Conservation (phyloP, 148 eudicot species). For the Camellia lanceoleosa region DNA sequence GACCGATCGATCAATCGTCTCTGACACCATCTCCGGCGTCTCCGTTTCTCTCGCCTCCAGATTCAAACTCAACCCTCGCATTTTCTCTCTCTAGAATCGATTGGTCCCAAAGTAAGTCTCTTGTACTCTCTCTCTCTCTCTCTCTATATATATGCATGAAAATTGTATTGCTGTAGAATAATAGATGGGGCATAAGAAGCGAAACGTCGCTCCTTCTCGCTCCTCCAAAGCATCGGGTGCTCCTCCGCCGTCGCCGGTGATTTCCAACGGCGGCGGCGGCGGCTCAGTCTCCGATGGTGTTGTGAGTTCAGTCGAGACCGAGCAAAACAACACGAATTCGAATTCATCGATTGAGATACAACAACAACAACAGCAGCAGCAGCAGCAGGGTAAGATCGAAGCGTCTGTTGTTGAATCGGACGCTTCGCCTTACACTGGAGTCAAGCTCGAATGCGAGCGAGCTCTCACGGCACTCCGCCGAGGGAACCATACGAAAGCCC, state of each 20-base stretch:
- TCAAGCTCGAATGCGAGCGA: constrained; percentile 69
- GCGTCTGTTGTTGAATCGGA: constrained; percentile 7
- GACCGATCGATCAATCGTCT: background rate
- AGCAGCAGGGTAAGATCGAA: constrained; percentile 9
- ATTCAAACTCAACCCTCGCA: constrained; percentile 6
- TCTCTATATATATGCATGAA: constrained; percentile 21
- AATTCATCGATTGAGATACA: background rate
- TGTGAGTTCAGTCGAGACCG: background rate
- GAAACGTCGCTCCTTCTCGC: constrained; percentile 44
- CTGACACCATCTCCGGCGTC: background rate
- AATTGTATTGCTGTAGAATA: constrained; percentile 17
- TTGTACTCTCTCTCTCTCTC: background rate
- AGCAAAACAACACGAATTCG: constrained; percentile 13
- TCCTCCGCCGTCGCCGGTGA: constrained; percentile 18
- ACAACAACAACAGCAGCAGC: background rate
- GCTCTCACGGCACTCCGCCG: constrained; percentile 63
- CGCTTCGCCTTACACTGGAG: constrained; percentile 19
- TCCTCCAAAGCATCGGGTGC: constrained; percentile 34
- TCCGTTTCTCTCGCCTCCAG: background rate
- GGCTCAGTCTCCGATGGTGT: constrained; percentile 9
- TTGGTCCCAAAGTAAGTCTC: constrained; percentile 15
- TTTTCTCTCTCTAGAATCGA: constrained; percentile 5
- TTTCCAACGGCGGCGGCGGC: constrained; percentile 10
- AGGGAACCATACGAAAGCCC: constrained; percentile 75
- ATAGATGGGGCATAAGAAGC: constrained; percentile 66